Evolutionary conservation across 495 filamentous ascomycete species (phyloP).

Genomic region (Talaromyces ruber): DNA sequence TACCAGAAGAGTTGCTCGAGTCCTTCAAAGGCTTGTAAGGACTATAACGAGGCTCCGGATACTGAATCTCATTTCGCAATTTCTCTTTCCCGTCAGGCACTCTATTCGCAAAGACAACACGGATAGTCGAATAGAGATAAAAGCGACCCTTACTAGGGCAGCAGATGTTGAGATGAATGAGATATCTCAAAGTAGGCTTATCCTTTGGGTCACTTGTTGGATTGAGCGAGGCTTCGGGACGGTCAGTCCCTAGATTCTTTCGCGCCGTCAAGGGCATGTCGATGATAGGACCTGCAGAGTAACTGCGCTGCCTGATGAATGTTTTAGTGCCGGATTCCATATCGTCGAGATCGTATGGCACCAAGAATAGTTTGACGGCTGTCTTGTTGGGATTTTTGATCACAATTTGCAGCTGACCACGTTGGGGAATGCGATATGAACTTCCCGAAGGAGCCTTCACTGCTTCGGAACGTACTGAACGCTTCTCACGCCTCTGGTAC

Average conservation of each 20-base stretch:
- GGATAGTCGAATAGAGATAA: slow-evolving; percentile 84
- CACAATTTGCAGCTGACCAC: slow-evolving; percentile 92
- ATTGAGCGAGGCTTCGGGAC: slow-evolving; percentile 29
- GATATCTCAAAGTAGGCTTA: slow-evolving; percentile 77
- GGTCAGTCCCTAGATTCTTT: slow-evolving; percentile 40
- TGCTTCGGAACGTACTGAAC: slow-evolving; percentile 55
- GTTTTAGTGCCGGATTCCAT: slow-evolving; percentile 96
- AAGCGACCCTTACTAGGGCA: slow-evolving; percentile 75
- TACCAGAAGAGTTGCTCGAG: slow-evolving; percentile 17
- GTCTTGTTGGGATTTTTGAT: slow-evolving; percentile 97
- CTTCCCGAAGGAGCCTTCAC: slow-evolving; percentile 71
- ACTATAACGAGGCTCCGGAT: slow-evolving; percentile 80
- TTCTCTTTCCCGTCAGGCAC: slow-evolving; percentile 96
- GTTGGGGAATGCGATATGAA: slow-evolving; percentile 89
- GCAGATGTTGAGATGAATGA: slow-evolving; percentile 92
- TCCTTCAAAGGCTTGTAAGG: slow-evolving; percentile 67
- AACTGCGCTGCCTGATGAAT: slow-evolving; percentile 90
- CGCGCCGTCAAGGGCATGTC: slow-evolving; percentile 51
- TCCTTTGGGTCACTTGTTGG: slow-evolving; percentile 45
- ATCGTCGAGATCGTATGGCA: slow-evolving; percentile 90
- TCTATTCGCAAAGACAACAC: slow-evolving; percentile 95
- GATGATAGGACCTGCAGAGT: slow-evolving; percentile 80
- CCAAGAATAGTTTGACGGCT: slow-evolving; percentile 87
- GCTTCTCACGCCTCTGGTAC: slow-evolving; percentile 36
- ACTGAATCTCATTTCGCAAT: slow-evolving; percentile 81